These are phyloP conservation scores for Acer saccharum DNA, from an alignment of 345 rosid species.

Conservation along the genomic window DNA sequence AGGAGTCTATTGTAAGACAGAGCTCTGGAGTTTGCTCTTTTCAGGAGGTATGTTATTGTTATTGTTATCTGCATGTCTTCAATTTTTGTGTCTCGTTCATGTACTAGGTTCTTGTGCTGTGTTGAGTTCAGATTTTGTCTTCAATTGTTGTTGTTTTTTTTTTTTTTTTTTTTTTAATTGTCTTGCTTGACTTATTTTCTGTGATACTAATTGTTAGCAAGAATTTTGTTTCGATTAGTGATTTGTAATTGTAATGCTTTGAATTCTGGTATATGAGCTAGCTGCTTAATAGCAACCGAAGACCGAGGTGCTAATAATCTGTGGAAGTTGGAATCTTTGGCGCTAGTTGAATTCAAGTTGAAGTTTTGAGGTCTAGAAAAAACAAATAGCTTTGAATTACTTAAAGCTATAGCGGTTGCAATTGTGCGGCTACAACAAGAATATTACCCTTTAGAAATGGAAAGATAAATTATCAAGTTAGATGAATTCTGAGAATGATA, in stretches of 20 bases:
- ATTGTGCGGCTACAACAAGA: neutral
- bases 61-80: neutral
- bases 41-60: slow-evolving; percentile 45
- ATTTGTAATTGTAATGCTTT: neutral
- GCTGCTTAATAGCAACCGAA: neutral
- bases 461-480: neutral
- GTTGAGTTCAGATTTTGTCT: neutral
- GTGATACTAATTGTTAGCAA: neutral
- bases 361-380: neutral
- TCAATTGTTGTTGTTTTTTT: neutral
- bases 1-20: slow-evolving; percentile 39
- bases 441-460: neutral
- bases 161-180: neutral
- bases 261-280: slow-evolving; percentile 7
- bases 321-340: slow-evolving; percentile 4
- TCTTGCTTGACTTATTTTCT: neutral
- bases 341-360: neutral
- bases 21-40: slow-evolving; percentile 50
- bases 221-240: neutral
- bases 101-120: slow-evolving; percentile 1
- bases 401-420: neutral
- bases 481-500: neutral
- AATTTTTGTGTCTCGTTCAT: neutral
- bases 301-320: neutral
- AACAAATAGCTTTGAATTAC: neutral